Base-by-base conservation (phyloP, 2,329 filamentous ascomycete species). In the Incumbomyces delicatus region DNA sequence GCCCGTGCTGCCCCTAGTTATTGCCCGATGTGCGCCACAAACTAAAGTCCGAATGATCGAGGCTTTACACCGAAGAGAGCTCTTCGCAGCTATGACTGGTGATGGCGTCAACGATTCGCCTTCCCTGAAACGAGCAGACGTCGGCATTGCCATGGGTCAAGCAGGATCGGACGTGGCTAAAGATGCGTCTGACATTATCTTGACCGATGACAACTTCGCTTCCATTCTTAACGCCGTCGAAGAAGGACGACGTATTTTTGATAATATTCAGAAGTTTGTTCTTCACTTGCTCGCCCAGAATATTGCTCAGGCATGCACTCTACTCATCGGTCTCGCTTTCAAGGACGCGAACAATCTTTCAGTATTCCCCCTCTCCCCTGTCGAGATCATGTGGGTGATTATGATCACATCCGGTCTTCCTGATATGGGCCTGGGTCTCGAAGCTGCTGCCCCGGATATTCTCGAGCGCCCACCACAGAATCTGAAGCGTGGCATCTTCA, bases 311-410 rank as follows among this genome's bases (percentile, higher is more conserved):
- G 87, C 90, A 11, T 81, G 86, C 50, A 77, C 87, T 2, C 73
- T 94, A 12, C 77, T 94, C 31, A 80, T 86, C 18, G 87, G 87
- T 37, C 77, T 94, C 2, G 82, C 75, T 0, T 94, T 94, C 69
- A 83, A 87, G 57, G 88, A 94, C 60, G 48, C 63, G 1, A 68
- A 74, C 4, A 75, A 76, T 2, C 74, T 83, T 48, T 92, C 87
- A 0, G 86, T 94, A 8, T 94, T 94, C 62, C 87, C 87, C 2
- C 76, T 94, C 29, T 83, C 85, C 1, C 87, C 87, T 2, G 75
- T 94, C 12, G 82, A 94, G 57, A 90, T 94, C 50, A 74, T 94
- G 47, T 94, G 87, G 87, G 86, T 94, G 61, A 94, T 94, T 64
- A 85, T 94, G 76, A 76, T 92, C 39, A 94, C 88, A 0, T 90